Percentiles rank a stretch among this genome's conserved stretches.
phyloP scores from a whole-genome alignment of 331 rosid genomes.

The Saraca asoca region DNA sequence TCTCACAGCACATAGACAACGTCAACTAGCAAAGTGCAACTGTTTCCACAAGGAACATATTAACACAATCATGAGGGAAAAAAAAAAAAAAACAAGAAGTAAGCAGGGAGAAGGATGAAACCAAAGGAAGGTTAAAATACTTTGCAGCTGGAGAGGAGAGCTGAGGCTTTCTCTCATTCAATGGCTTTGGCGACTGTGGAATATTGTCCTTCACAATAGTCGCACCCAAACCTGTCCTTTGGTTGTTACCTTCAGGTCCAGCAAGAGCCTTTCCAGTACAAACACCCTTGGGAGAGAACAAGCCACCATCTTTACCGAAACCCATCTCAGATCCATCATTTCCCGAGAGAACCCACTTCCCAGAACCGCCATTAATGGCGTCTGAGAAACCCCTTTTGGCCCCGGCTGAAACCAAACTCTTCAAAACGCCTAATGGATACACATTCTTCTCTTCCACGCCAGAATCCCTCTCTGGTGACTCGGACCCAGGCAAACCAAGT shows the following conservation, averaged over 20 bases:
- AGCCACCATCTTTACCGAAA: constrained; percentile 52
- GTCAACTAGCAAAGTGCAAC: constrained; percentile 11
- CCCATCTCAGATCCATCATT: constrained; percentile 71
- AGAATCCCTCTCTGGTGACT: constrained; percentile 65
- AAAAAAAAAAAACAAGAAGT: not conserved
- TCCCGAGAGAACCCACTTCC: constrained; percentile 68
- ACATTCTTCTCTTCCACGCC: constrained; percentile 39
- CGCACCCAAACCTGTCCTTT: constrained; percentile 40
- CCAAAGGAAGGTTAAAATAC: constrained; percentile 41
- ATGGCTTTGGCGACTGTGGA: constrained; percentile 57
- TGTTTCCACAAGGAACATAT: constrained; percentile 2
- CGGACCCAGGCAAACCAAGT: constrained; percentile 86
- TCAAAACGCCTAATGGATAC: constrained; percentile 40
- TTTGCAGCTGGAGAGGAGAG: constrained; percentile 68
- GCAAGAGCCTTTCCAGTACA: constrained; percentile 36
- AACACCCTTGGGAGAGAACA: constrained; percentile 65
- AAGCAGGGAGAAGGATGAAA: constrained; percentile 12
- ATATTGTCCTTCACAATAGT: constrained; percentile 53
- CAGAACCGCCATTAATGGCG: constrained; percentile 69
- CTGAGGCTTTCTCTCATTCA: constrained; percentile 75
- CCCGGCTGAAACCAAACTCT: constrained; percentile 65
- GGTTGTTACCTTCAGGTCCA: constrained; percentile 48
- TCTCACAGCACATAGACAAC: not conserved
- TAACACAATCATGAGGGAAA: too few relatives aligned
- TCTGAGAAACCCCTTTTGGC: constrained; percentile 94